These are phyloP conservation scores for Myxozyma monticola DNA, from an alignment of 805 yeast species.

Conservation along the genomic window DNA sequence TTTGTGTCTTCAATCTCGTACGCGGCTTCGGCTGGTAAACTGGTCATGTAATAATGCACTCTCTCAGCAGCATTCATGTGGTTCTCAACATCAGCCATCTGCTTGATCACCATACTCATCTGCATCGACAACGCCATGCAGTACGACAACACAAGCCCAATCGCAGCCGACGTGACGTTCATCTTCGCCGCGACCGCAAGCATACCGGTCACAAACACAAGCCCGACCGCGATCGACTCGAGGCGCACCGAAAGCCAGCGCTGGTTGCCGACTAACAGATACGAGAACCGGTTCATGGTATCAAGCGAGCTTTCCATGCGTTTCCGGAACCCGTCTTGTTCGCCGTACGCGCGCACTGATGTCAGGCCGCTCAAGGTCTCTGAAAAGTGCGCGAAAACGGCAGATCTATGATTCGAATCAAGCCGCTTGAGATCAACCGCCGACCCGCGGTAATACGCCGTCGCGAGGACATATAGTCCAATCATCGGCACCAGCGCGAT, in stretches of 20 bases:
- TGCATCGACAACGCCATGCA: constrained; percentile 52
- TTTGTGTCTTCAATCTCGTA: constrained; percentile 47
- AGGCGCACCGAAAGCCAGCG: constrained; percentile 69
- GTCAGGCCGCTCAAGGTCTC: constrained; percentile 66
- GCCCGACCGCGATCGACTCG: constrained; percentile 53
- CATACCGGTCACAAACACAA: constrained; percentile 57
- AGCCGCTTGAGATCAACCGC: constrained; percentile 74
- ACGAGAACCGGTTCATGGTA: constrained; percentile 67
- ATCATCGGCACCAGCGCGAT: constrained; percentile 59
- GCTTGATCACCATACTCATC: constrained; percentile 60
- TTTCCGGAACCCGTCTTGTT: constrained; percentile 48
- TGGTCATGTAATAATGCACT: constrained; percentile 61
- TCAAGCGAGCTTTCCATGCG: constrained; percentile 53
- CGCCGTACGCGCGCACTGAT: constrained; percentile 62
- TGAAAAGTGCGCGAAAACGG: constrained; percentile 67
- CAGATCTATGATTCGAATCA: constrained; percentile 71
- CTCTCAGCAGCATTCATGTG: constrained; percentile 78
- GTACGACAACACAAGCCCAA: constrained; percentile 31
- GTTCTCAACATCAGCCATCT: constrained; percentile 71
- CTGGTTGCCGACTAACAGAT: constrained; percentile 62
- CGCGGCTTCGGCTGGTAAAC: constrained; percentile 67
- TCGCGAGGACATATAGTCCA: constrained; percentile 47
- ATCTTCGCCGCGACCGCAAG: constrained; percentile 64
- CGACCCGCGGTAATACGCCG: constrained; percentile 65
- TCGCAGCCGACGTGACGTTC: constrained; percentile 54